phyloP scores from a whole-genome alignment of 257 asterid species.

The Marsdenia floribunda region DNA sequence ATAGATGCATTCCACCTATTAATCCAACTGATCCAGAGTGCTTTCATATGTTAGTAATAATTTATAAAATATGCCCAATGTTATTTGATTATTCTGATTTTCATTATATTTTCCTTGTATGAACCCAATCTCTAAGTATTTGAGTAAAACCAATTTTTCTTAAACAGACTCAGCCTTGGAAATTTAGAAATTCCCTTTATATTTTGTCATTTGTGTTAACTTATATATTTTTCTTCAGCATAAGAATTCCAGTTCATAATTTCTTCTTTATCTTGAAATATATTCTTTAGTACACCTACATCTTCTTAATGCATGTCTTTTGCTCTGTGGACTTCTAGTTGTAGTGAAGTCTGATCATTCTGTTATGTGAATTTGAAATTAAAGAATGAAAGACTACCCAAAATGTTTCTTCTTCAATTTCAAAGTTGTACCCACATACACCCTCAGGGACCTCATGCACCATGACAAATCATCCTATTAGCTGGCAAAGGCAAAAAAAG shows the following conservation, averaged over 20 bases:
- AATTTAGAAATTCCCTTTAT: background rate
- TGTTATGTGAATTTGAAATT: background rate
- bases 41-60: constrained; percentile 74
- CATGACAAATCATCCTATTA: background rate
- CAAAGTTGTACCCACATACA: background rate
- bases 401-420: background rate
- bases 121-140: background rate
- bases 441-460: background rate
- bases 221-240: background rate
- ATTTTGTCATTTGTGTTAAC: background rate
- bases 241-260: background rate
- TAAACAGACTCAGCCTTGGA: background rate
- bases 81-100: background rate
- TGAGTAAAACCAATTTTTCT: background rate
- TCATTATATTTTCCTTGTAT: background rate
- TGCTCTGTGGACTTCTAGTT: background rate
- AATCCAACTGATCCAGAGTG: constrained; percentile 98
- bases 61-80: background rate
- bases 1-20: constrained; percentile 87
- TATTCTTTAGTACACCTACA: background rate
- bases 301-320: background rate
- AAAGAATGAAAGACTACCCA: background rate
- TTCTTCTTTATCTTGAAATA: background rate
- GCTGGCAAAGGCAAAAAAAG: background rate
- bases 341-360: background rate